Evolutionary conservation across 306 rosid genomes (phyloP).

Genomic region (Quercus suber): DNA sequence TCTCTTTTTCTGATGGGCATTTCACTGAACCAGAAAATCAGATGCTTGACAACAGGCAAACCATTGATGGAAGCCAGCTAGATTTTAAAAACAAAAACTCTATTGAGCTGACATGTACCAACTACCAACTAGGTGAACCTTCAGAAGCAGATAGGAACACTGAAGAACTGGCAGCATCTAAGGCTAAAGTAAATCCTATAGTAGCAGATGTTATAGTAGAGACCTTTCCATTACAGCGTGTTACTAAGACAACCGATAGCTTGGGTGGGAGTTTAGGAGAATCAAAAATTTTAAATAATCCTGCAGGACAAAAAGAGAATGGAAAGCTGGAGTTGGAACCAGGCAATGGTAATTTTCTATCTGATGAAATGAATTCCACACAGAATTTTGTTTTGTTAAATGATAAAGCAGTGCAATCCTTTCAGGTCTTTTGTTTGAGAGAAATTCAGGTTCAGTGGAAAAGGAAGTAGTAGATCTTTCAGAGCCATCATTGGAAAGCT

Average conservation of each 20-base stretch:
- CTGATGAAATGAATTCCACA: slow-evolving; percentile 21
- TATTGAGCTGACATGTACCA: slow-evolving; percentile 19
- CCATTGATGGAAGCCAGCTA: slow-evolving; percentile 10
- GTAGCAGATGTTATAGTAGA: slow-evolving; percentile 55
- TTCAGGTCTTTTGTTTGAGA: slow-evolving; percentile 29
- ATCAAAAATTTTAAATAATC: slow-evolving; percentile 20
- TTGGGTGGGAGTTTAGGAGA: slow-evolving; percentile 34
- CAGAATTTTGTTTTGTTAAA: slow-evolving; percentile 19
- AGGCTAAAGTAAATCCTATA: slow-evolving; percentile 30
- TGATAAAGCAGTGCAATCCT: slow-evolving; percentile 31
- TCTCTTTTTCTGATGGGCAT: slow-evolving; percentile 16
- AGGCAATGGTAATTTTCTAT: slow-evolving; percentile 21
- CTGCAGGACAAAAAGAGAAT: slow-evolving; percentile 31
- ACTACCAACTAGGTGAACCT: slow-evolving; percentile 28
- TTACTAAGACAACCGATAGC: slow-evolving; percentile 23
- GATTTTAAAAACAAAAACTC: slow-evolving; percentile 17
- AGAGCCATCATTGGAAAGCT: slow-evolving; percentile 33
- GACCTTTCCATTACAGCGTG: slow-evolving; percentile 66
- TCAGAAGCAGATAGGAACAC: slow-evolving; percentile 25
- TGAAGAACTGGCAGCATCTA: slow-evolving; percentile 28
- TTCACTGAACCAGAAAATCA: background rate
- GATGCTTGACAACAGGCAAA: slow-evolving; percentile 2
- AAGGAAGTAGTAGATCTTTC: slow-evolving; percentile 24
- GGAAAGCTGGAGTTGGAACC: slow-evolving; percentile 16
- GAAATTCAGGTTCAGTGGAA: slow-evolving; percentile 21